These are phyloP conservation scores for Phialemoniopsis sp. DNA, from an alignment of 2,329 filamentous ascomycete species.

Conservation along the genomic window DNA sequence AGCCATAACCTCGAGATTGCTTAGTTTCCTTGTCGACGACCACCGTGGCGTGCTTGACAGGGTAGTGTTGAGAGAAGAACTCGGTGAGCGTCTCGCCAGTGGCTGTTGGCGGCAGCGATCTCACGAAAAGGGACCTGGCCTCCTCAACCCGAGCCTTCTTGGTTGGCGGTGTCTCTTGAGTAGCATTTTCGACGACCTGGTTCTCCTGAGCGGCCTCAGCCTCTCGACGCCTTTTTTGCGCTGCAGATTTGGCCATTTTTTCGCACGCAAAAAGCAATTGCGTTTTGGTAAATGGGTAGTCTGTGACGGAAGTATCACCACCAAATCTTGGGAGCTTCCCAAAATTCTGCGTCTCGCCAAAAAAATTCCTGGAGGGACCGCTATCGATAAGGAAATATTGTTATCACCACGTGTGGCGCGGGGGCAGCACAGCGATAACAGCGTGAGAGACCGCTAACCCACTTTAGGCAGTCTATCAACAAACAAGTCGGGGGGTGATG, in stretches of 20 bases:
- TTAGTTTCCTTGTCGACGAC: constrained; percentile 84
- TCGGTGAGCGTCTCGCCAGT: constrained; percentile 81
- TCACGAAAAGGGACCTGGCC: constrained; percentile 79
- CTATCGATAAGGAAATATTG: too few relatives aligned
- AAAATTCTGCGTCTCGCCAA: too few relatives aligned
- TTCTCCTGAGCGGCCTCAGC: constrained; percentile 23
- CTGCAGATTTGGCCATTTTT: constrained; percentile 17
- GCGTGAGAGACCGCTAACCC: not conserved
- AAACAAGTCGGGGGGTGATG: constrained; percentile 3
- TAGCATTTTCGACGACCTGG: constrained; percentile 2
- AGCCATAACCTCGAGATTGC: constrained; percentile 86
- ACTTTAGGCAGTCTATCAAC: constrained; percentile 2
- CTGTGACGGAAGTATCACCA: too few relatives aligned
- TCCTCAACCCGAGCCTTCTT: constrained; percentile 59
- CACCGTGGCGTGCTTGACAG: constrained; percentile 93
- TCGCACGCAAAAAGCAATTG: not conserved
- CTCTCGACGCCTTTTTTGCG: constrained; percentile 28
- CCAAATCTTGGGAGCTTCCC: too few relatives aligned
- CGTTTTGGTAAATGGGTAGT: too few relatives aligned
- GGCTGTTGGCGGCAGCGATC: constrained; percentile 72
- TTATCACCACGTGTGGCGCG: not conserved
- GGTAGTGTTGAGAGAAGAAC: constrained; percentile 90
- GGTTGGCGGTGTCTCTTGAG: constrained; percentile 24
- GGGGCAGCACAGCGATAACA: not conserved
- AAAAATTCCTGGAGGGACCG: too few relatives aligned